Percentiles rank a stretch among this genome's conserved stretches.
Conservation (phyloP, 2,329 filamentous ascomycete genomes). For the Trichoderma gracile region DNA sequence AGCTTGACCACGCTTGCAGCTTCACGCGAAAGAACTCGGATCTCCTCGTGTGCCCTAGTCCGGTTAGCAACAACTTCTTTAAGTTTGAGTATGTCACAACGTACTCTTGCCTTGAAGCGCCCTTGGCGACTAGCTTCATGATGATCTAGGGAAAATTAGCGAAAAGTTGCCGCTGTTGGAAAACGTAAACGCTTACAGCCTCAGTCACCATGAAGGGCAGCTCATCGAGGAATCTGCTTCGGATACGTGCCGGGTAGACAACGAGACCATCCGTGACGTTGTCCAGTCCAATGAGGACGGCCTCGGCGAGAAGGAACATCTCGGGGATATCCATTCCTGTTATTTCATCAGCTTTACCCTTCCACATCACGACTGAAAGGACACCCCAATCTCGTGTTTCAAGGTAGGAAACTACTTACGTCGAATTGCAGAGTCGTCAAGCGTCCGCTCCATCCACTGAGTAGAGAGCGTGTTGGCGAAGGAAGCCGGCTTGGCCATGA, state of each 20-base stretch:
- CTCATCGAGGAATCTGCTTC: conserved; percentile 64
- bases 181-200: conserved; percentile 4
- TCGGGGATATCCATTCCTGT: conserved; percentile 45
- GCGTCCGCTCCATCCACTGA: conserved; percentile 63
- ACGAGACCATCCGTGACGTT: conserved; percentile 69
- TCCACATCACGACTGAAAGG: neutral
- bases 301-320: conserved; percentile 66
- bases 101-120: conserved; percentile 41
- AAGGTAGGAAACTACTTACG: neutral
- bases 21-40: conserved; percentile 78
- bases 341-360: too few species aligned
- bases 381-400: neutral
- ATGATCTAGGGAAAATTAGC: conserved; percentile 52
- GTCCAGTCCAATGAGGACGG: conserved; percentile 65
- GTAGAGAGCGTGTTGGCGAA: conserved; percentile 16
- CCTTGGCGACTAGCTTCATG: conserved; percentile 73
- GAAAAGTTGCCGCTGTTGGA: neutral
- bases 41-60: conserved; percentile 66
- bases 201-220: conserved; percentile 82
- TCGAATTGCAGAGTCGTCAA: conserved; percentile 68
- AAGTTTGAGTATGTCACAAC: too few species aligned
- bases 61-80: too few species aligned
- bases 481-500: conserved; percentile 12
- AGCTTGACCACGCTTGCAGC: conserved; percentile 62
- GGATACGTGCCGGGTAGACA: conserved; percentile 76